Conservation (phyloP, 1,284 basidiomycete genomes). For the Ustilago curta region DNA sequence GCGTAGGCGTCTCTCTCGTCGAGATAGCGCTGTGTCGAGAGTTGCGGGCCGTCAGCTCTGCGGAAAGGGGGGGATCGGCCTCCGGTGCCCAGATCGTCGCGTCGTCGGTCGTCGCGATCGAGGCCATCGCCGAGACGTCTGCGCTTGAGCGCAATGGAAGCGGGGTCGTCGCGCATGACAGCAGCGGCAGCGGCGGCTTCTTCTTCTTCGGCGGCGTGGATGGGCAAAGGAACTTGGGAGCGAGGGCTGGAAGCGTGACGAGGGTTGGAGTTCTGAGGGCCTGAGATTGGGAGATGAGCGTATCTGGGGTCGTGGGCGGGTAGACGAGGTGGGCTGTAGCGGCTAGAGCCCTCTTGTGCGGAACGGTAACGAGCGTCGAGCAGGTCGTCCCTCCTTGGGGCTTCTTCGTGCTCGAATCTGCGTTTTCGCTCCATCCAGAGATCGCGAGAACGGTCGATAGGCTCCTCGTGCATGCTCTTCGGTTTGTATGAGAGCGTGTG, state of each 20-base stretch:
- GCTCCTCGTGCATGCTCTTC: conserved; percentile 55
- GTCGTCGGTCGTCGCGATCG: conserved; percentile 40
- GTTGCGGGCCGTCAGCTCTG: conserved; percentile 26
- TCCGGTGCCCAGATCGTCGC: conserved; percentile 28
- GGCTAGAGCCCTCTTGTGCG: conserved; percentile 26
- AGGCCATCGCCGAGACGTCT: conserved; percentile 39
- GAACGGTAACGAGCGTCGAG: conserved; percentile 41
- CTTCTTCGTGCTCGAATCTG: conserved; percentile 47
- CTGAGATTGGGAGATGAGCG: conserved; percentile 16
- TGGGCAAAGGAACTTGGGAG: conserved; percentile 31
- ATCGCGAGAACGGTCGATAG: conserved; percentile 52
- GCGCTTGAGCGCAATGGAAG: conserved; percentile 37
- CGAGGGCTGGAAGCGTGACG: conserved; percentile 29
- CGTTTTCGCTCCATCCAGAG: conserved; percentile 55
- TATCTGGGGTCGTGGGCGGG: conserved; percentile 29
- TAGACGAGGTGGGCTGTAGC: conserved; percentile 33
- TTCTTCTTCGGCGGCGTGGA: conserved; percentile 17
- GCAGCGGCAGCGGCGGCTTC: conserved; percentile 10
- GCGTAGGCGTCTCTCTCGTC: conserved; percentile 41
- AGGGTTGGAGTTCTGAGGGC: conserved; percentile 6
- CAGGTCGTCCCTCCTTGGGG: conserved; percentile 35
- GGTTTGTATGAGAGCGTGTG: conserved; percentile 19
- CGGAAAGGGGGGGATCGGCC: conserved; percentile 43
- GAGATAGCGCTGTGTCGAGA: conserved; percentile 31
- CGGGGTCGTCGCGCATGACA: conserved; percentile 43